Conservation (phyloP, 495 filamentous ascomycete species). For the Evansstolkia leycettana region DNA sequence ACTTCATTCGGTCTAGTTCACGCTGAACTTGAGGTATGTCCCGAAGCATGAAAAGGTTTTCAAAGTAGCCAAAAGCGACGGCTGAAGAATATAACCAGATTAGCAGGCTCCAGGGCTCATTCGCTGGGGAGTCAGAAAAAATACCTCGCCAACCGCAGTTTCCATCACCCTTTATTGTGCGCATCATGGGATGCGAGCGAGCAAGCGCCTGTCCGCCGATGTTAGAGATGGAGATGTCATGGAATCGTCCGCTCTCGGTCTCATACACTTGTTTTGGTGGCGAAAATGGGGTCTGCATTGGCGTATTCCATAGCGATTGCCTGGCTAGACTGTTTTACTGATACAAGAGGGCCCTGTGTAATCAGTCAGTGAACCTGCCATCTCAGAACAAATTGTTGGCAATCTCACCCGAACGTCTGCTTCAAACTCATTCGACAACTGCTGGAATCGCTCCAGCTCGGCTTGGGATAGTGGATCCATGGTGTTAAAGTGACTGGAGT, state of each 20-base stretch:
- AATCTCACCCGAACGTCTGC: slow-evolving; percentile 49
- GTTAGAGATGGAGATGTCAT: slow-evolving; percentile 6
- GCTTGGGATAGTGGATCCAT: slow-evolving; percentile 36
- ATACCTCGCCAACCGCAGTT: slow-evolving; percentile 97
- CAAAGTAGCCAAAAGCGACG: slow-evolving; percentile 86
- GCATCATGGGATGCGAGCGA: slow-evolving; percentile 74
- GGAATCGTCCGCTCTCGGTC: slow-evolving; percentile 1
- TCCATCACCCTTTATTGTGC: slow-evolving; percentile 82
- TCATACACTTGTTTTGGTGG: slow-evolving; percentile 75
- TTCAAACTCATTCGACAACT: slow-evolving; percentile 50
- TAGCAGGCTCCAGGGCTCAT: too few relatives aligned
- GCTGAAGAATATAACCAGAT: slow-evolving; percentile 39
- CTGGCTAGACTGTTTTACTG: slow-evolving; percentile 62
- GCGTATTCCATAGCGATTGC: slow-evolving; percentile 80
- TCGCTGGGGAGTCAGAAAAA: not conserved
- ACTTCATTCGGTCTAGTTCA: slow-evolving; percentile 60
- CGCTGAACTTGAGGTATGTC: slow-evolving; percentile 50
- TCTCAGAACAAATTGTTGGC: slow-evolving; percentile 1
- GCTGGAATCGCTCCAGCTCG: slow-evolving; percentile 42
- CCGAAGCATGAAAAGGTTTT: slow-evolving; percentile 57
- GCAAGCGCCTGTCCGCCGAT: slow-evolving; percentile 51
- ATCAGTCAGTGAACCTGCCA: not conserved
- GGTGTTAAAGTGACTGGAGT: slow-evolving; percentile 11
- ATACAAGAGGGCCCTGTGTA: slow-evolving; percentile 67
- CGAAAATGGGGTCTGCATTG: slow-evolving; percentile 74